phyloP scores from a whole-genome alignment of 108 stramenopile species.

The Skeletonema costatum region DNA sequence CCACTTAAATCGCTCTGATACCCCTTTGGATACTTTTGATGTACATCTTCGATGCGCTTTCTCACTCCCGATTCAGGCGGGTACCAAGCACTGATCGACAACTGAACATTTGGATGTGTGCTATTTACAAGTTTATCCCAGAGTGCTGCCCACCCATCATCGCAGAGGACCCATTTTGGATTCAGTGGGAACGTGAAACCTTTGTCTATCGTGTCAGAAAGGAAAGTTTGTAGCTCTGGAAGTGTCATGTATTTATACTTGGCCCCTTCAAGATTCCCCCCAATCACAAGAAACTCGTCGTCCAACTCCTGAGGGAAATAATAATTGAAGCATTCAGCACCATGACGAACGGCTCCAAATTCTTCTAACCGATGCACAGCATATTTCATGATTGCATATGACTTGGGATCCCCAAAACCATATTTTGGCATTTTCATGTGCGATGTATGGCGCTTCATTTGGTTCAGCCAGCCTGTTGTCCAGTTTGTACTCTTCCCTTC shows the following conservation, averaged over 20 bases:
- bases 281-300: conserved; percentile 69
- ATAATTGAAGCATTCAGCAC: conserved; percentile 81
- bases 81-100: conserved; percentile 48
- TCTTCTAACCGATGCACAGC: conserved; percentile 60
- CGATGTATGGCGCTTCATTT: conserved; percentile 55
- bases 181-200: conserved; percentile 76
- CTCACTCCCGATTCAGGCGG: conserved; percentile 45
- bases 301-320: conserved; percentile 82
- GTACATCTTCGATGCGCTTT: conserved; percentile 42
- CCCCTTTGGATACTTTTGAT: conserved; percentile 38
- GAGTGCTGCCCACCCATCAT: conserved; percentile 41
- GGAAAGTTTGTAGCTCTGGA: conserved; percentile 55
- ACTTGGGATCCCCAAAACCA: conserved; percentile 81
- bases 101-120: conserved; percentile 39
- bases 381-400: conserved; percentile 69
- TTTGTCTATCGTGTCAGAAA: conserved; percentile 54
- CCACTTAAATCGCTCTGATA: conserved; percentile 11
- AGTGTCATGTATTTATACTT: conserved; percentile 66
- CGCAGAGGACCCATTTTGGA: conserved; percentile 58
- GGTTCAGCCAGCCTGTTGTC: conserved; percentile 71
- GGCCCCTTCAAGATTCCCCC: conserved; percentile 42
- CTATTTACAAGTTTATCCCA: conserved; percentile 45
- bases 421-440: conserved; percentile 59
- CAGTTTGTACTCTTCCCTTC: conserved; percentile 50
- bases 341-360: conserved; percentile 76